These are phyloP conservation scores for Gossypium ekmanianum DNA, from an alignment of 345 rosid species.

Conservation along the genomic window DNA sequence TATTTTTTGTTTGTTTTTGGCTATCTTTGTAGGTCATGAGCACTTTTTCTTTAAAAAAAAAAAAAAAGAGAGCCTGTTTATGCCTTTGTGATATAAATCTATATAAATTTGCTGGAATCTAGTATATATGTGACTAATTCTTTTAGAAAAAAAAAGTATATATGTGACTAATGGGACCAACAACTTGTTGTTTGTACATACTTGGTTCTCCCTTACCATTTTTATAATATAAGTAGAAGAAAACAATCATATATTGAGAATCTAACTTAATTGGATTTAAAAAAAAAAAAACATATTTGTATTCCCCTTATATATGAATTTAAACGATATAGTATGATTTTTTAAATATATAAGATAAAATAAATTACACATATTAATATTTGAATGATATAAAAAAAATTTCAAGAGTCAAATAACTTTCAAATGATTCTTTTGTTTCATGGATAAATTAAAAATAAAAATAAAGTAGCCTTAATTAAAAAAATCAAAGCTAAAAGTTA, in stretches of 20 bases:
- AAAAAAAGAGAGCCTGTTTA: neutral
- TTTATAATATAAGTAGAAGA: neutral
- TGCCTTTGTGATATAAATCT: slow-evolving; percentile 17
- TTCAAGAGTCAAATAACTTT: neutral
- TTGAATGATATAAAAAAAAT: neutral
- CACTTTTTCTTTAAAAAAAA: neutral
- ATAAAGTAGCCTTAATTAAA: neutral
- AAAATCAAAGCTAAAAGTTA: neutral
- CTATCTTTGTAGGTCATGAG: slow-evolving; percentile 8
- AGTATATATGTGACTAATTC: slow-evolving; percentile 4
- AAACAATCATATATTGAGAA: neutral
- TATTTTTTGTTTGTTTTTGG: neutral
- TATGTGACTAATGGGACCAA: slow-evolving; percentile 10
- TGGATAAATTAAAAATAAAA: neutral
- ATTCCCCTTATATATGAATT: neutral
- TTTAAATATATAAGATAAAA: too few relatives aligned
- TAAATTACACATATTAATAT: too few relatives aligned
- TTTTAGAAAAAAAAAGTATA: neutral
- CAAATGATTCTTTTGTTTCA: neutral
- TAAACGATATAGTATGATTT: too few relatives aligned
- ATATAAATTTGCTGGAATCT: slow-evolving; percentile 11
- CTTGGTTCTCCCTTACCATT: neutral
- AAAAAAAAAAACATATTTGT: too few relatives aligned
- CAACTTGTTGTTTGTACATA: slow-evolving; percentile 16
- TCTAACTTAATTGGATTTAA: too few relatives aligned